Percentiles rank a stretch among this genome's conserved stretches.
phyloP scores from a whole-genome alignment of 768 basidiomycete species.

The Nidularia sp. region DNA sequence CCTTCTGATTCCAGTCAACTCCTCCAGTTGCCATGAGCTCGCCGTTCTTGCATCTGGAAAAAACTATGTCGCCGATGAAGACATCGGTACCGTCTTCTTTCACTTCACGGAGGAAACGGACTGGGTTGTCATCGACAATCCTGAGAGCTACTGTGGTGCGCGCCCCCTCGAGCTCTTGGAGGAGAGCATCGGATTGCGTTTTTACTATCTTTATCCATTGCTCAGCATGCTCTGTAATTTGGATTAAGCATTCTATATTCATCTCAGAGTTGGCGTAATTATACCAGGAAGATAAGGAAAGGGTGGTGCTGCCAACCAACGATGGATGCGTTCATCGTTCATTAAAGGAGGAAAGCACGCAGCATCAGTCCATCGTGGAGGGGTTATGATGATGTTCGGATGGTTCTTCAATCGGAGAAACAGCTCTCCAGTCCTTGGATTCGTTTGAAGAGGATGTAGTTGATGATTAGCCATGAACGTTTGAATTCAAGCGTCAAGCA shows the following conservation, averaged over 20 bases:
- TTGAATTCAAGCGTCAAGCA: too few species aligned
- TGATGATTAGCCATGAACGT: slow-evolving; percentile 18
- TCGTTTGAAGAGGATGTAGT: slow-evolving; percentile 34
- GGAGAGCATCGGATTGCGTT: slow-evolving; percentile 16
- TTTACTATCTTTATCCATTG: slow-evolving; percentile 16
- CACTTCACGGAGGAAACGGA: slow-evolving; percentile 47
- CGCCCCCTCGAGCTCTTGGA: slow-evolving; percentile 21
- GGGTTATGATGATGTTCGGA: slow-evolving; percentile 50
- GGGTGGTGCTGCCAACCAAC: slow-evolving; percentile 40
- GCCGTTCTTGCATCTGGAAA: slow-evolving; percentile 26
- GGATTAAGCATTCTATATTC: background rate
- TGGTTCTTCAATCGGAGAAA: slow-evolving; percentile 50
- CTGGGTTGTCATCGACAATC: slow-evolving; percentile 37
- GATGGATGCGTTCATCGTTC: slow-evolving; percentile 41
- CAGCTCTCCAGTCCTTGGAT: slow-evolving; percentile 41
- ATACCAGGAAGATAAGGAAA: slow-evolving; percentile 42
- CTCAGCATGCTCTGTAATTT: slow-evolving; percentile 19
- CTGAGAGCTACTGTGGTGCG: slow-evolving; percentile 15
- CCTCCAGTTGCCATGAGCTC: slow-evolving; percentile 21
- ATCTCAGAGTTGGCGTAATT: background rate
- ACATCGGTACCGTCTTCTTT: slow-evolving; percentile 46
- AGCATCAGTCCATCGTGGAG: slow-evolving; percentile 42
- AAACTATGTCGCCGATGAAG: slow-evolving; percentile 41
- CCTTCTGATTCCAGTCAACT: slow-evolving; percentile 30
- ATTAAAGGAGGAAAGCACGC: slow-evolving; percentile 26